phyloP scores from a whole-genome alignment of 1,284 basidiomycete species.

The Malassezia restricta region DNA sequence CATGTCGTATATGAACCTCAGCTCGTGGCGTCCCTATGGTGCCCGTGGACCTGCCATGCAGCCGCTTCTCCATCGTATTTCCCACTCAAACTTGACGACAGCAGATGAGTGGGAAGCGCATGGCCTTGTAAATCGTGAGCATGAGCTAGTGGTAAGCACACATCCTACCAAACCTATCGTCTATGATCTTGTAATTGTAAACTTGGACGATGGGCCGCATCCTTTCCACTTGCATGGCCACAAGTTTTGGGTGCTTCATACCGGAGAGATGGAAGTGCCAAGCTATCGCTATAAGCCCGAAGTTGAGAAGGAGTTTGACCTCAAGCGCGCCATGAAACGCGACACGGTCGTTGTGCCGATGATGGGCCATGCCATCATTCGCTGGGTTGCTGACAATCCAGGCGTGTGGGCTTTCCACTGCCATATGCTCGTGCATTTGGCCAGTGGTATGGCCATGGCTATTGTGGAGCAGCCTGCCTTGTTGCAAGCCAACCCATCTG shows the following conservation, averaged over 20 bases:
- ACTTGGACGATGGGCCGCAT: slow-evolving; percentile 48
- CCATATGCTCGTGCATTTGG: slow-evolving; percentile 20
- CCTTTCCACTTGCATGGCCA: slow-evolving; percentile 50
- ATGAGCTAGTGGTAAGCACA: slow-evolving; percentile 19
- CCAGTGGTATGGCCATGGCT: slow-evolving; percentile 20
- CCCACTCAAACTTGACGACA: neutral
- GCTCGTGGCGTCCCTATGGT: slow-evolving; percentile 12
- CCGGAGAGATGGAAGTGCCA: slow-evolving; percentile 25
- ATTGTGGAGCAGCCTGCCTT: slow-evolving; percentile 13
- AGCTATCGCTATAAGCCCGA: slow-evolving; percentile 20
- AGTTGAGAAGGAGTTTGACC: neutral
- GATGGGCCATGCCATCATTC: slow-evolving; percentile 23
- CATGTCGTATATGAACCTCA: slow-evolving; percentile 9
- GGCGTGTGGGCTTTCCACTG: slow-evolving; percentile 32
- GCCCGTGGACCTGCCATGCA: slow-evolving; percentile 9
- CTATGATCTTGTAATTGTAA: slow-evolving; percentile 40
- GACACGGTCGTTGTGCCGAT: slow-evolving; percentile 27
- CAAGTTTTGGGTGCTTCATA: slow-evolving; percentile 44
- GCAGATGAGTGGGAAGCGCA: neutral
- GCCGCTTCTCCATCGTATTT: slow-evolving; percentile 1
- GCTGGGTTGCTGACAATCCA: slow-evolving; percentile 27
- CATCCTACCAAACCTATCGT: slow-evolving; percentile 21
- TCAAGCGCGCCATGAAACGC: slow-evolving; percentile 21
- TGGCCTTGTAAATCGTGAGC: slow-evolving; percentile 1
- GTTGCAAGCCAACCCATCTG: neutral